Percentiles rank a stretch among this genome's conserved stretches.
Evolutionary conservation across 768 basidiomycete genomes (phyloP).

Genomic region (Rhizopogon sp.): DNA sequence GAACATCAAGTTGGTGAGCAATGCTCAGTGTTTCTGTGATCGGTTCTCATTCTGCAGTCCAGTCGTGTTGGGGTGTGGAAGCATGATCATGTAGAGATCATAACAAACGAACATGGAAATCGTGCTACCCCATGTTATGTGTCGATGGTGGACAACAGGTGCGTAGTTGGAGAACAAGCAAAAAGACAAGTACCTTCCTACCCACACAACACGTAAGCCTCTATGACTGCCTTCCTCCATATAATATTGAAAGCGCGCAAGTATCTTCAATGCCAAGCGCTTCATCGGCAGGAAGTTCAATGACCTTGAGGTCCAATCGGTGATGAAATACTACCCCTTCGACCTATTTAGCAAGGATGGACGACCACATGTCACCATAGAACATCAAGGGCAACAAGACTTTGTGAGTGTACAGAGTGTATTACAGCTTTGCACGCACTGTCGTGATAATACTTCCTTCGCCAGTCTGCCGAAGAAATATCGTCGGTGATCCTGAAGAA

Average conservation of each 20-base stretch:
- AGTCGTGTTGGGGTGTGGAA: background rate
- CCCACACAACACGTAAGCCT: background rate
- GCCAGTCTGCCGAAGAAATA: constrained; percentile 60
- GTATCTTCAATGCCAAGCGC: constrained; percentile 54
- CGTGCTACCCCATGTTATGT: background rate
- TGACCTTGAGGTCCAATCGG: constrained; percentile 41
- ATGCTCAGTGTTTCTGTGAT: background rate
- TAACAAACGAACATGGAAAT: background rate
- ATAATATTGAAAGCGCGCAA: background rate
- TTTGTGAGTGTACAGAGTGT: constrained; percentile 31
- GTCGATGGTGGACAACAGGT: background rate
- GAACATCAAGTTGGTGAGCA: background rate
- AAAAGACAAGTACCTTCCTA: background rate
- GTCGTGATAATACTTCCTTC: too few relatives aligned
- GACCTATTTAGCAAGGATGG: constrained; percentile 37
- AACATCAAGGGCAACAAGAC: constrained; percentile 51
- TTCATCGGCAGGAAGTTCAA: constrained; percentile 47
- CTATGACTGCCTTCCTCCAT: background rate
- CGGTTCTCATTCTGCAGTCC: background rate
- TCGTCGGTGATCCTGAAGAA: constrained; percentile 61
- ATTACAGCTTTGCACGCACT: background rate
- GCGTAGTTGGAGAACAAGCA: background rate
- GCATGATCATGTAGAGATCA: background rate
- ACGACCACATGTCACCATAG: constrained; percentile 48
- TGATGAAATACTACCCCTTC: constrained; percentile 49